Percentiles rank a stretch among this genome's conserved stretches.
Conservation (phyloP, 2,329 filamentous ascomycete genomes). For the Fusarium nygamai region DNA sequence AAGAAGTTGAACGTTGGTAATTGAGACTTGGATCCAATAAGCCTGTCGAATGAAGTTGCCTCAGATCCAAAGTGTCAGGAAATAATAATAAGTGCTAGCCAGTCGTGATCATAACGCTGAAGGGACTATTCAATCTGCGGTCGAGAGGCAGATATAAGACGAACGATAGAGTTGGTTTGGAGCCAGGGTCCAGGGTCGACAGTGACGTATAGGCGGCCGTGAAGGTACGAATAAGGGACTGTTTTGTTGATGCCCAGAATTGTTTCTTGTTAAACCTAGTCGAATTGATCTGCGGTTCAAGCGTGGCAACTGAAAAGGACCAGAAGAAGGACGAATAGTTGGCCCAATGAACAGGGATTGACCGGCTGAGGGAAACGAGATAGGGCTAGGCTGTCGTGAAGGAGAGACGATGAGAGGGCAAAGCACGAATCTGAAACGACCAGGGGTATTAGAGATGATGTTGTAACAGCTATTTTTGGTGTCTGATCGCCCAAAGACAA, state of each 20-base stretch:
- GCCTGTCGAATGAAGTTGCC: not conserved
- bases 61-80: constrained; percentile 14
- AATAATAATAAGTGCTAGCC: constrained; percentile 9
- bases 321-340: constrained; percentile 11
- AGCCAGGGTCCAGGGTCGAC: constrained; percentile 17
- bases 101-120: constrained; percentile 14
- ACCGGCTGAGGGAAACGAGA: constrained; percentile 15
- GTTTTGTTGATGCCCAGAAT: constrained; percentile 16
- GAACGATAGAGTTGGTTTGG: constrained; percentile 4
- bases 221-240: constrained; percentile 16
- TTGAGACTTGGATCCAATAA: not conserved
- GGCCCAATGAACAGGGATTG: constrained; percentile 17
- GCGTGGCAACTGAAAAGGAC: constrained; percentile 8
- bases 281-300: constrained; percentile 26
- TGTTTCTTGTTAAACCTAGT: constrained; percentile 35
- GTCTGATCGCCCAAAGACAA: constrained; percentile 10
- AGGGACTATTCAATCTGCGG: constrained; percentile 14
- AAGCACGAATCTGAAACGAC: constrained; percentile 28
- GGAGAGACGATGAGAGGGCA: constrained; percentile 15
- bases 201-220: constrained; percentile 29
- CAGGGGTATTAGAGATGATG: constrained; percentile 18
- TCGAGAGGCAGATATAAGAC: constrained; percentile 17
- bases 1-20: not conserved
- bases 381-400: constrained; percentile 25
- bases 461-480: constrained; percentile 21